These are phyloP conservation scores for Mucor circinelloides DNA, from an alignment of 371 early-diverging fungal genomes.

Conservation along the genomic window DNA sequence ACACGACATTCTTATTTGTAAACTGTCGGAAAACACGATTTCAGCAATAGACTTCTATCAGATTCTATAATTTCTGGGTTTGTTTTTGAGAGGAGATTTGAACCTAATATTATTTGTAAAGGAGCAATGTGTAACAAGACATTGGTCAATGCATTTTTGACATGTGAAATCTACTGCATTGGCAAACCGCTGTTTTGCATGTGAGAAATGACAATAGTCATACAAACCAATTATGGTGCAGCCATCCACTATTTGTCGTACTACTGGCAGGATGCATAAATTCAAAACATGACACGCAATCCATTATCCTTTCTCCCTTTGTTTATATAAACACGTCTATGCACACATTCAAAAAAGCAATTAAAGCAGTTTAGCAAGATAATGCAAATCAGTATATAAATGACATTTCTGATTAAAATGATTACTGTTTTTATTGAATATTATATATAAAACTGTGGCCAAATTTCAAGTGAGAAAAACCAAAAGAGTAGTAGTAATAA, in stretches of 20 bases:
- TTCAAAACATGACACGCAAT: background rate
- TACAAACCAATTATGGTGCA: background rate
- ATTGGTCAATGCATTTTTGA: constrained; percentile 4
- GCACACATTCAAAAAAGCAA: background rate
- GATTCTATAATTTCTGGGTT: background rate
- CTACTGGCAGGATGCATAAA: background rate
- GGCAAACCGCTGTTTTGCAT: background rate
- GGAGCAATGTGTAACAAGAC: background rate
- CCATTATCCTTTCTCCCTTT: too few species aligned
- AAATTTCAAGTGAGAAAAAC: background rate
- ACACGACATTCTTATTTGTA: too few species aligned
- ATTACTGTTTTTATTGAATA: background rate
- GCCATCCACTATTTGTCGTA: background rate
- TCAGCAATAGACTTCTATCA: background rate
- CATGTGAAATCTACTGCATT: background rate
- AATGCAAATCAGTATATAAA: background rate
- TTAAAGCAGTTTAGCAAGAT: background rate
- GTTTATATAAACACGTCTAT: background rate
- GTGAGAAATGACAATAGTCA: background rate
- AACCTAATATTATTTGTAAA: background rate
- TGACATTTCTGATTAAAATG: background rate
- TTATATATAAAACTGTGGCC: background rate
- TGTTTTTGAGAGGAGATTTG: background rate
- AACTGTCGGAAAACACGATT: background rate
- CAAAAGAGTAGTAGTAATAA: background rate